phyloP scores from a whole-genome alignment of 192 early-diverging fungal species.

The Nowakowskiella sp. region DNA sequence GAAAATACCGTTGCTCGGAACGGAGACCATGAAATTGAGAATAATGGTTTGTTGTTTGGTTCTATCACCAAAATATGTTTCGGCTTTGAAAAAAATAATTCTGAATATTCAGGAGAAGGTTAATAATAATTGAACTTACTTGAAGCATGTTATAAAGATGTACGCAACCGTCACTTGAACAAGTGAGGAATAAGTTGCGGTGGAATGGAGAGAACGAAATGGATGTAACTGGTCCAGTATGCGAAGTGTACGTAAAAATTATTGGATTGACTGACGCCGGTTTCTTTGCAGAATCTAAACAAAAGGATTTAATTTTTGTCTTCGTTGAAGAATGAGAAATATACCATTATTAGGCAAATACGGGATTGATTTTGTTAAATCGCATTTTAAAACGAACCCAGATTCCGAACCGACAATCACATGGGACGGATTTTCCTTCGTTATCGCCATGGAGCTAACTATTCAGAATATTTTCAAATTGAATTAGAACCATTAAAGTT shows the following conservation, averaged over 20 bases:
- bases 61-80: constrained; percentile 29
- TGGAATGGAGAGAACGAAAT: constrained; percentile 36
- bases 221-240: constrained; percentile 30
- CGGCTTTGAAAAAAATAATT: constrained; percentile 1
- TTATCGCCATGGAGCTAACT: constrained; percentile 12
- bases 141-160: constrained; percentile 30
- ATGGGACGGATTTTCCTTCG: constrained; percentile 11
- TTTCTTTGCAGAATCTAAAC: constrained; percentile 9
- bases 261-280: constrained; percentile 16
- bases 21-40: constrained; percentile 28
- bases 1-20: constrained; percentile 32
- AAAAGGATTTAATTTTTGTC: not conserved
- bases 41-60: constrained; percentile 22
- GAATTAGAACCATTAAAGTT: not conserved
- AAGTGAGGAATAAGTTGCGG: constrained; percentile 33
- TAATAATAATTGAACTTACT: not conserved
- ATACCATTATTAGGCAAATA: not conserved
- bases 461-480: not conserved
- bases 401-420: constrained; percentile 34
- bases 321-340: not conserved
- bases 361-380: not conserved
- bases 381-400: constrained; percentile 38
- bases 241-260: constrained; percentile 22
- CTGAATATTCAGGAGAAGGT: not conserved
- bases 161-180: constrained; percentile 31